Evolutionary conservation across 108 stramenopile species (phyloP).

Genomic region (Nitzschia putrida): DNA sequence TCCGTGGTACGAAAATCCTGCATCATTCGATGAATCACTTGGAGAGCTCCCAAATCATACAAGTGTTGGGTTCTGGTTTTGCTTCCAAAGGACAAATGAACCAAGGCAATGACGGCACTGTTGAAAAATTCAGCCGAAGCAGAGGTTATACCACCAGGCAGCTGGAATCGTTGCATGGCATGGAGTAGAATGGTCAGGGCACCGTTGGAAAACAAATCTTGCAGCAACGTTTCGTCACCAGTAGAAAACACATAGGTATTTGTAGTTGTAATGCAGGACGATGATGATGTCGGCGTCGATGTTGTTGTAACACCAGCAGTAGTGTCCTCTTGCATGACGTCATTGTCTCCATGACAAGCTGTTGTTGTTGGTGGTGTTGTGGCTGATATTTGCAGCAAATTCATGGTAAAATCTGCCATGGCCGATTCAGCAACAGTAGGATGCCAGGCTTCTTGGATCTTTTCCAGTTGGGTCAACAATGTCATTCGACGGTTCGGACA

Average conservation of each 20-base stretch:
- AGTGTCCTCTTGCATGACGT: not conserved
- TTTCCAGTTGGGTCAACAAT: conserved; percentile 3
- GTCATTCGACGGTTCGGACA: not conserved
- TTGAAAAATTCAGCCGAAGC: conserved; percentile 8
- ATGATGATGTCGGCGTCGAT: not conserved
- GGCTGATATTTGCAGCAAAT: not conserved
- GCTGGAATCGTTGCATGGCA: conserved; percentile 10
- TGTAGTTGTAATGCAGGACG: too few species aligned
- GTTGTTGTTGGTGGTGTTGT: not conserved
- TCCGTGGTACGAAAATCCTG: conserved; percentile 11
- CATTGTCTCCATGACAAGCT: not conserved
- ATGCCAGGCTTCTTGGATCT: not conserved
- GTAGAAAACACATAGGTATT: not conserved
- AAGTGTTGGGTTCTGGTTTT: not conserved
- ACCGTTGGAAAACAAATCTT: conserved; percentile 6
- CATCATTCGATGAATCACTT: conserved; percentile 17
- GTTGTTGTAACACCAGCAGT: not conserved
- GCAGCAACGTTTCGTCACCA: conserved; percentile 8
- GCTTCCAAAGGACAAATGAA: conserved; percentile 14
- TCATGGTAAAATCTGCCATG: conserved; percentile 10
- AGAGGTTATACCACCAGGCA: too few species aligned
- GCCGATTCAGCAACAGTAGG: conserved; percentile 2
- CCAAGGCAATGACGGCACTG: conserved; percentile 17
- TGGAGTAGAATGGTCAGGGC: conserved; percentile 13
- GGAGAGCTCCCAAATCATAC: conserved; percentile 5